phyloP scores from a whole-genome alignment of 2,329 filamentous ascomycete genomes.

The Beauveria pseudobassiana region DNA sequence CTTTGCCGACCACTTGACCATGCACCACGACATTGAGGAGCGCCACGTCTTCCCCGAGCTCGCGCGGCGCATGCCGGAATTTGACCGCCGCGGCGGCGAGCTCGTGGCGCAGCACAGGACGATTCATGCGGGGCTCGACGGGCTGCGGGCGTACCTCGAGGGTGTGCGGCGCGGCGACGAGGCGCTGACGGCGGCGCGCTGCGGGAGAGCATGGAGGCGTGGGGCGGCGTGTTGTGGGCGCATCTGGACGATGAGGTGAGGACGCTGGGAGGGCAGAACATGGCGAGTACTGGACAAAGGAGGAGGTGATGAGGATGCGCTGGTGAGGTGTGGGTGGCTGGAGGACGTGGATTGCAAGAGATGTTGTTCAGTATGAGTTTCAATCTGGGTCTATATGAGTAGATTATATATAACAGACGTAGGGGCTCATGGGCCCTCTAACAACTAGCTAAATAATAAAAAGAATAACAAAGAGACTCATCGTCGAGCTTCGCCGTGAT shows the following conservation, averaged over 20 bases:
- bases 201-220: slow-evolving; percentile 66
- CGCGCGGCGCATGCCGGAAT: slow-evolving; percentile 71
- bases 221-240: slow-evolving; percentile 70
- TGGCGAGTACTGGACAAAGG: slow-evolving; percentile 73
- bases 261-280: slow-evolving; percentile 74
- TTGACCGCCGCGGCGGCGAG: slow-evolving; percentile 46
- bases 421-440: neutral
- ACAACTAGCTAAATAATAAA: neutral
- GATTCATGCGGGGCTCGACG: slow-evolving; percentile 71
- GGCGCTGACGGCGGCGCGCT: slow-evolving; percentile 52
- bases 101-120: slow-evolving; percentile 66
- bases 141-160: slow-evolving; percentile 57
- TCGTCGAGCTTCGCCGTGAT: neutral
- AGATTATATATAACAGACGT: neutral
- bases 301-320: slow-evolving; percentile 65
- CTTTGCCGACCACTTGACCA: slow-evolving; percentile 62
- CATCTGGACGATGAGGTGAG: slow-evolving; percentile 82
- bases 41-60: slow-evolving; percentile 71
- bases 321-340: slow-evolving; percentile 40
- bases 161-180: slow-evolving; percentile 55
- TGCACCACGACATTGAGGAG: slow-evolving; percentile 82
- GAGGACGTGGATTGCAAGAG: no score
- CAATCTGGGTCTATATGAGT: neutral
- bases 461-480: neutral
- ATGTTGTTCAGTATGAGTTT: neutral